Evolutionary conservation across 2,329 filamentous ascomycete species (phyloP), one percentile per base, ranked within the genome.

Genomic region (Endothia cerciana): DNA sequence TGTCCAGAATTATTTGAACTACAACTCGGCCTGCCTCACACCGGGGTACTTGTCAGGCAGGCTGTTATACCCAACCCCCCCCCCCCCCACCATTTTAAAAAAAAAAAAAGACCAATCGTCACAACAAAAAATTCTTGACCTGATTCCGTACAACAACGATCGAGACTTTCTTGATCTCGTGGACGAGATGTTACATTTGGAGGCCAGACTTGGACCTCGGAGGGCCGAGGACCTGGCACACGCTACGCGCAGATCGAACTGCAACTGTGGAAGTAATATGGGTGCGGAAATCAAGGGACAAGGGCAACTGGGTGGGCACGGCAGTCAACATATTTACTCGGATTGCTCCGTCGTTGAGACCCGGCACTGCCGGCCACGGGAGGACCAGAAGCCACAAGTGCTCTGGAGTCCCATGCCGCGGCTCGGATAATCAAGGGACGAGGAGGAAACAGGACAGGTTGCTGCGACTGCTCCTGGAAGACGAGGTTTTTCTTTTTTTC

Each of bases 81-180:
- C 49, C 49, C 53, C 64, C 66, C 64, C 53, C 49, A 62, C 57
- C 60, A 58, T 67, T 66, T 66, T 53, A 25, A 19, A 41, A 13
- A 57, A 43, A 58, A n/a, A 65, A 65, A 66, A 66, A 65, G 62
- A 70, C 67, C 65, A 70, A 72, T 70, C 71, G 71, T 70, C 61
- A 47, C 28, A 56, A 36, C 53, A 38, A 58, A 62, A 30, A 49
- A 49, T 41, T 51, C 22, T 59, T 38, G 41, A 66, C 51, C 33
- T 60, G 62, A 36, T 65, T 64, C 40, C 30, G 30, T 51, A 66
- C 40, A 56, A 38, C 41, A 40, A 62, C 10, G 36, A 33, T 47
- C 49, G 65, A 64, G 62, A 40, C 58, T 22, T n/a, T 55, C 53
- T n/a, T 40, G 17, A 30, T 28, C 40, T 15, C 25, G 57, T 56